Conservation (phyloP, 257 asterid species). For the Primulina huaijiensis region DNA sequence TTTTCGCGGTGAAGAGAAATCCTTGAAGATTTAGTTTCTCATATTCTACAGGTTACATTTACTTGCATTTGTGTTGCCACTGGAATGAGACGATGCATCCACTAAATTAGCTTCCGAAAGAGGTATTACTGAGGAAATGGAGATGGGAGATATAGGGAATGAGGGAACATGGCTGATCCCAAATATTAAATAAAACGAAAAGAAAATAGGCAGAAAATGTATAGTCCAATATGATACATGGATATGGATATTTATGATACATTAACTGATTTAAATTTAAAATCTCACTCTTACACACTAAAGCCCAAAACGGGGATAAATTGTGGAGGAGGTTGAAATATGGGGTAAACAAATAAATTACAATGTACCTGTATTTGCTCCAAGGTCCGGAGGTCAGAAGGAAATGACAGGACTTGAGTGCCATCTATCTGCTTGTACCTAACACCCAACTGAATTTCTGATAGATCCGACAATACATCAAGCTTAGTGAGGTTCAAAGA, state of each 20-base stretch:
- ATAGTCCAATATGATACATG: background rate
- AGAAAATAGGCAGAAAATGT: too few species aligned
- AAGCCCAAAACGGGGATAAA: too few species aligned
- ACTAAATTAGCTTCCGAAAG: background rate
- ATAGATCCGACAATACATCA: conserved; percentile 77
- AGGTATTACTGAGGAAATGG: background rate
- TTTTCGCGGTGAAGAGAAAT: background rate
- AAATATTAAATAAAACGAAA: background rate
- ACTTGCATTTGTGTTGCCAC: background rate
- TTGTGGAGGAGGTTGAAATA: background rate
- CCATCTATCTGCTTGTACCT: conserved; percentile 59
- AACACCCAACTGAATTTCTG: conserved; percentile 78
- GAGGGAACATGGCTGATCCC: background rate
- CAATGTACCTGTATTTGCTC: conserved; percentile 69
- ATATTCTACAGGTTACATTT: background rate
- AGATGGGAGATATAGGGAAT: background rate
- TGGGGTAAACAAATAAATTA: background rate
- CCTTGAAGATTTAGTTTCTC: background rate
- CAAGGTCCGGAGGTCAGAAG: conserved; percentile 66
- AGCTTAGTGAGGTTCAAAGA: conserved; percentile 94
- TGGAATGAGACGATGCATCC: background rate
- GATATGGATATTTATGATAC: background rate
- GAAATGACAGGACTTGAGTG: conserved; percentile 66
- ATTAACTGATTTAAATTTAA: background rate
- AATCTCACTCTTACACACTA: too few species aligned